Conservation (phyloP, 2,329 filamentous ascomycete species). For the Pseudomassariella vexata region DNA sequence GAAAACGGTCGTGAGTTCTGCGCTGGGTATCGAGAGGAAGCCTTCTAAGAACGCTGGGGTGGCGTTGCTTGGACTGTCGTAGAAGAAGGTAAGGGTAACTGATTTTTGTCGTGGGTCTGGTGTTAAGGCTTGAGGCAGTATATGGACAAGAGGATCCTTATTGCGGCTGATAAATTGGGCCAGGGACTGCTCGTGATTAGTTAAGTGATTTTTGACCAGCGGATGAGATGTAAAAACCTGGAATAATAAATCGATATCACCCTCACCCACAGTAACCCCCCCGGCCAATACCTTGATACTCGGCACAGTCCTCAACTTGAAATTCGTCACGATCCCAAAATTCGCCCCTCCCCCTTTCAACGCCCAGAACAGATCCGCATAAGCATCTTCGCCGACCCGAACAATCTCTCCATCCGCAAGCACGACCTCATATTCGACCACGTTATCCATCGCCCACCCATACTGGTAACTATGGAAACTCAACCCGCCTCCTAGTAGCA, state of each 20-base stretch:
- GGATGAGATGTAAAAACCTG: slow-evolving; percentile 24
- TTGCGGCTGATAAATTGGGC: slow-evolving; percentile 17
- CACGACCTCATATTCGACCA: slow-evolving; percentile 5
- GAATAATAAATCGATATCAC: slow-evolving; percentile 12
- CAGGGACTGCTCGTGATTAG: background rate
- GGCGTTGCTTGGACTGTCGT: slow-evolving; percentile 23
- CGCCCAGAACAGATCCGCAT: slow-evolving; percentile 6
- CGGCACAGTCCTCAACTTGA: slow-evolving; percentile 1
- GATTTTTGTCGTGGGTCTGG: slow-evolving; percentile 18
- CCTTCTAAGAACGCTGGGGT: slow-evolving; percentile 25
- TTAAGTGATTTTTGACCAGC: slow-evolving; percentile 17
- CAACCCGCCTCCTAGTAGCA: slow-evolving; percentile 10
- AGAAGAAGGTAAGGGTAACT: slow-evolving; percentile 31
- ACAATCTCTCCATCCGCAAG: slow-evolving; percentile 5
- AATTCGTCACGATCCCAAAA: slow-evolving; percentile 7
- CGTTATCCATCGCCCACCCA: slow-evolving; percentile 4
- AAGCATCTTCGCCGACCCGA: background rate
- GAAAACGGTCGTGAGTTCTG: too few species aligned
- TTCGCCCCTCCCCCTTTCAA: slow-evolving; percentile 6
- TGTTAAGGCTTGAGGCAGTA: slow-evolving; percentile 15
- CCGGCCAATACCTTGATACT: slow-evolving; percentile 7
- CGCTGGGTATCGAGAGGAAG: slow-evolving; percentile 27
- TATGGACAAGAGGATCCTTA: slow-evolving; percentile 15
- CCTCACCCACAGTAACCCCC: slow-evolving; percentile 12
- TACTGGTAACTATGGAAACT: slow-evolving; percentile 8